Evolutionary conservation across 768 basidiomycete species (phyloP), one percentile per base, ranked within the genome.

Genomic region (Phylloporus scabripes): DNA sequence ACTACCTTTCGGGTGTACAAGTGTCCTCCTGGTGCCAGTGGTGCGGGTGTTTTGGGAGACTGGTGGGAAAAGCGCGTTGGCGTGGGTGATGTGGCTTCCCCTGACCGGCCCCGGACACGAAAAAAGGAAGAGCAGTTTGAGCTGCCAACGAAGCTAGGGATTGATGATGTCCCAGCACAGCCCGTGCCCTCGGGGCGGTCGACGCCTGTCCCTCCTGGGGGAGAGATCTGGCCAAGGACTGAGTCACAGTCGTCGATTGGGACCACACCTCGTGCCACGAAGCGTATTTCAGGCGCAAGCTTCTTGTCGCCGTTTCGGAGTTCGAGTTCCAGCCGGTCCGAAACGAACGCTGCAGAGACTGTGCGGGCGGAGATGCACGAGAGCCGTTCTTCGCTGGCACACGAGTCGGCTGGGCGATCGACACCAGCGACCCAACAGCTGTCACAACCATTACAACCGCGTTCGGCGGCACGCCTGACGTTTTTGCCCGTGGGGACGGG

Each of bases 1-100:
- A 97, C 96, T n/a, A 73, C 76, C 53, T 82, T 98, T 63, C 79
- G 80, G 56, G 75, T 97, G 49, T 92, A 89, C 65, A 76, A 76
- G 52, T 79, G 71, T 49, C 71, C 72, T 31, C 63, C 70, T 1
- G 66, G 65, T 12, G 60, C 58, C 2, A 70, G 71, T 21, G 79
- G 75, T 11, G 76, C 74, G 4, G 73, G 77, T n/a, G 72, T 70
- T 39, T 63, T 88, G 41, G 81, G 79, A 53, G 79, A 80, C 52
- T 87, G 85, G 86, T 90, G 87, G 87, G 87, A 89, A 69, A 79
- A 71, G 51, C 77, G 74, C 39, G 79, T 89, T 12, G 87, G 87
- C 0, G 86, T 79, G n/a, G 82, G 84, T 20, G 84, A 88, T 65
- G 70, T 75, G 24, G 55, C 68, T 40, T 54, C 58, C 18, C 60